Evolutionary conservation across 179 eudicot species (phyloP), one percentile per base, ranked within the genome.

Genomic region (Silene noctiflora): DNA sequence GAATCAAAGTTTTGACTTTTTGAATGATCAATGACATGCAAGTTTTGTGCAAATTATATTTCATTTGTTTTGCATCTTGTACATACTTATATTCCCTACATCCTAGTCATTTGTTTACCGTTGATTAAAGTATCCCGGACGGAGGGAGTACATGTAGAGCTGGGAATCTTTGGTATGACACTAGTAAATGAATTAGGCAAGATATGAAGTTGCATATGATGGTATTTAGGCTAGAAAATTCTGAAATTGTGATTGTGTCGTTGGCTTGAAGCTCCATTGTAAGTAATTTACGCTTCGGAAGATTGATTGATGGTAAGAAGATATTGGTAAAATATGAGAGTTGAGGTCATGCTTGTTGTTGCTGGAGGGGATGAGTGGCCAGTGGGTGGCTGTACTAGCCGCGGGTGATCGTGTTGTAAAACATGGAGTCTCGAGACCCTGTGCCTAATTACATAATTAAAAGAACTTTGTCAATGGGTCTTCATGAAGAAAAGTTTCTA

Each of bases 1-100:
- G 46, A 70, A 63, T 78, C 51, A 27, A 19, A 59, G 35, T 71
- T 48, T 63, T 71, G 71, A 42, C 53, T 48, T 29, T 31, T 62
- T 29, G 2, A 22, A 4, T 12, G 53, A 24, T 63, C 1, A 51
- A 12, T 77, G 63, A 4, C 76, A 62, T 71, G 76, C 11, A 48
- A 42, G 31, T 69, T 4, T 25, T 25, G 20, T 29, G 16, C 21
- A 12, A 29, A 2, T 65, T 13, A 33, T 9, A 10, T 6, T 29
- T 67, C 0, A 39, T 20, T n/a, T 68, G 25, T 20, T 24, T 3
- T 70, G 62, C 74, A 71, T 24, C 39, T 4, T 24, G 24, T 51
- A 14, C n/a, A n/a, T n/a, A n/a, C n/a, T n/a, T n/a, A n/a, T n/a
- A n/a, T n/a, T n/a, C n/a, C n/a, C n/a, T n/a, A n/a, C n/a, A n/a